Base-by-base conservation (phyloP, 1,284 basidiomycete species). In the Austropuccinia psidii region DNA sequence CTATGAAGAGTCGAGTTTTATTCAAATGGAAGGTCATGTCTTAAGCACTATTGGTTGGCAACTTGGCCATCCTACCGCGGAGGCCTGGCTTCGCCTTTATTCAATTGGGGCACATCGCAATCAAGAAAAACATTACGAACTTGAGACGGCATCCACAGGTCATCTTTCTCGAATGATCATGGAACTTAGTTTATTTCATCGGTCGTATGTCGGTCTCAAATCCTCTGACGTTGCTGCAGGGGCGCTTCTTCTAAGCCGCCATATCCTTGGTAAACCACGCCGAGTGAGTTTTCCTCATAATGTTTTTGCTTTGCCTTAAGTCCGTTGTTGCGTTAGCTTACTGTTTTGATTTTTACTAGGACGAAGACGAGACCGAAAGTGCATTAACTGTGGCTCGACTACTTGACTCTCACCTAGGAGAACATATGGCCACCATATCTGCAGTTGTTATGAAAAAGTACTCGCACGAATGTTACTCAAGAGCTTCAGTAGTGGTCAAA, bases 401-500 rank as follows among this genome's bases (percentile, higher is more conserved):
- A 77, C 85, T 98, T 79, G 95, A 98, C 83, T 86, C 84, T 75
- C 88, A 90, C 77, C 85, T 98, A 77, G 86, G 88, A 41, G 89
- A 89, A 79, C 88, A 90, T 79, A 87, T 94, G 82, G 89, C 92
- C 78, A 88, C 90, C 77, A 85, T 98, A 37, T 98, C 94, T 15
- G 89, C 94, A 81, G 93, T 91, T 41, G 84, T 98, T 78, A 87
- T 97, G 81, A 93, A 95, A 84, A 98, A 99, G 84, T 98, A 98
- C 84, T 91, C 93, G 13, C 93, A 91, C 78, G 87, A 88, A 35
- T 93, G 93, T 83, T 98, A 94, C 83, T 92, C 90, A 64, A 91
- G 92, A 82, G 92, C 93, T 0, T 94, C 96, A 37, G 91, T 89
- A 19, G 86, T 91, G 78, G 91, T 93, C 74, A 87, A 93, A 73